phyloP scores from a whole-genome alignment of 108 stramenopile species.

The Parietichytrium sp. region DNA sequence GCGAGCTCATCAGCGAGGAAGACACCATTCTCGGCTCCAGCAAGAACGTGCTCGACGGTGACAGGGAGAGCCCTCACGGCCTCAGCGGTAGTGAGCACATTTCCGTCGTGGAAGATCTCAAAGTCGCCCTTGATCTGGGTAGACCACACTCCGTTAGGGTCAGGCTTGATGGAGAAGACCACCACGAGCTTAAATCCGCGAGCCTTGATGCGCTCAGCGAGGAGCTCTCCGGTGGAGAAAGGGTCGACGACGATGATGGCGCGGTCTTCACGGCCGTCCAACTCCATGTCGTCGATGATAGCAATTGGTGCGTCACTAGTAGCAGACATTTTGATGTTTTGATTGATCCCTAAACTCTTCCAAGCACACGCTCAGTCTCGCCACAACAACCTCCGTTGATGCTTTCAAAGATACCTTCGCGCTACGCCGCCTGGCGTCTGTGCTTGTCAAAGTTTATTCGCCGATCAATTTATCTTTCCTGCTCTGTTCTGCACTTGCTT shows the following conservation, averaged over 20 bases:
- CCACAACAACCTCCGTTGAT: no score
- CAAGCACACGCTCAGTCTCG: no score
- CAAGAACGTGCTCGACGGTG: slow-evolving; percentile 46
- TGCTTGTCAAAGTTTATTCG: no score
- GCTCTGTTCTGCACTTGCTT: no score
- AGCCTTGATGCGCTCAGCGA: slow-evolving; percentile 46
- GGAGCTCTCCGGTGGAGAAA: slow-evolving; percentile 77
- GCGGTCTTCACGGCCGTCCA: no score
- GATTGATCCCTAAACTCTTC: no score
- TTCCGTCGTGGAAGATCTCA: background rate
- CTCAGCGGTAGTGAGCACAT: slow-evolving; percentile 5
- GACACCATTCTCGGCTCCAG: slow-evolving; percentile 62
- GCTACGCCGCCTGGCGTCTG: no score
- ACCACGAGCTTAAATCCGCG: slow-evolving; percentile 48
- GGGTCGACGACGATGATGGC: slow-evolving; percentile 82
- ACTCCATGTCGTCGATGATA: no score
- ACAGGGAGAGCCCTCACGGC: slow-evolving; percentile 47
- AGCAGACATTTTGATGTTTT: no score
- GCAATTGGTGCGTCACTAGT: no score
- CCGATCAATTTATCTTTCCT: no score
- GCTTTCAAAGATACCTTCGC: no score
- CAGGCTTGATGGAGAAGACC: slow-evolving; percentile 46
- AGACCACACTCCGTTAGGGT: background rate
- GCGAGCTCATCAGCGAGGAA: slow-evolving; percentile 55
- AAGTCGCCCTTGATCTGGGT: background rate